Evolutionary conservation across 208 protist species (phyloP).

Genomic region (Borovskyia barvae): DNA sequence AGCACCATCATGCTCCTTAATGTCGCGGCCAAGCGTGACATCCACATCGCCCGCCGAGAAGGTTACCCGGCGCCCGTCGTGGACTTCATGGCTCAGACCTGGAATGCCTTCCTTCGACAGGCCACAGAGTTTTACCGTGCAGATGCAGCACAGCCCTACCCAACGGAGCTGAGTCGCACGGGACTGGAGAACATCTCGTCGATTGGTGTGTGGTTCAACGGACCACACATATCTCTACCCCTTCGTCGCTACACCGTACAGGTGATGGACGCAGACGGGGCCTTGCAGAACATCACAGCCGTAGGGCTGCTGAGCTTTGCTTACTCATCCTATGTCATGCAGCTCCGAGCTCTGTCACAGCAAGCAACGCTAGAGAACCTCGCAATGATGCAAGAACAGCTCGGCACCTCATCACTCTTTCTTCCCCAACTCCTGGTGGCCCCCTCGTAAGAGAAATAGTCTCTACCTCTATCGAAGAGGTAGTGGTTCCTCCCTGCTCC

Average conservation of each 20-base stretch:
- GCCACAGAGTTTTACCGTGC: slow-evolving; percentile 35
- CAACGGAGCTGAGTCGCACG: slow-evolving; percentile 22
- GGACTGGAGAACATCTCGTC: slow-evolving; percentile 73
- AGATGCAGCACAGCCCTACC: slow-evolving; percentile 12
- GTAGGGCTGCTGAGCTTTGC: slow-evolving; percentile 65
- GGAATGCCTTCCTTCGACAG: slow-evolving; percentile 54
- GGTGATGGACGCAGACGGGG: slow-evolving; percentile 29
- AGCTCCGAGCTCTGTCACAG: slow-evolving; percentile 47
- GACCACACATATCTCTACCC: slow-evolving; percentile 54
- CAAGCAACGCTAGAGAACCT: slow-evolving; percentile 41
- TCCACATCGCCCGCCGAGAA: slow-evolving; percentile 6
- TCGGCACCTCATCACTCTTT: slow-evolving; percentile 49
- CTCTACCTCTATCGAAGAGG: too few relatives aligned
- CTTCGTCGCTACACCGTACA: slow-evolving; percentile 65
- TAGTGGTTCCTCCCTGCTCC: too few relatives aligned
- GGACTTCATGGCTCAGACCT: slow-evolving; percentile 55
- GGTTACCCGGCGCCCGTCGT: slow-evolving; percentile 36
- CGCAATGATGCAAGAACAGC: slow-evolving; percentile 38
- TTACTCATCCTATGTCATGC: slow-evolving; percentile 81
- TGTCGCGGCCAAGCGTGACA: slow-evolving; percentile 43
- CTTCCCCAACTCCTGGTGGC: slow-evolving; percentile 48
- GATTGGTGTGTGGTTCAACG: slow-evolving; percentile 70
- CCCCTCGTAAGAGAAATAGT: slow-evolving; percentile 14
- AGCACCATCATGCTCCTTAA: slow-evolving; percentile 48
- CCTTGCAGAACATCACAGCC: slow-evolving; percentile 39